Evolutionary conservation across 2,329 filamentous ascomycete species (phyloP), one percentile per base, ranked within the genome.

Genomic region (Fusarium udum): DNA sequence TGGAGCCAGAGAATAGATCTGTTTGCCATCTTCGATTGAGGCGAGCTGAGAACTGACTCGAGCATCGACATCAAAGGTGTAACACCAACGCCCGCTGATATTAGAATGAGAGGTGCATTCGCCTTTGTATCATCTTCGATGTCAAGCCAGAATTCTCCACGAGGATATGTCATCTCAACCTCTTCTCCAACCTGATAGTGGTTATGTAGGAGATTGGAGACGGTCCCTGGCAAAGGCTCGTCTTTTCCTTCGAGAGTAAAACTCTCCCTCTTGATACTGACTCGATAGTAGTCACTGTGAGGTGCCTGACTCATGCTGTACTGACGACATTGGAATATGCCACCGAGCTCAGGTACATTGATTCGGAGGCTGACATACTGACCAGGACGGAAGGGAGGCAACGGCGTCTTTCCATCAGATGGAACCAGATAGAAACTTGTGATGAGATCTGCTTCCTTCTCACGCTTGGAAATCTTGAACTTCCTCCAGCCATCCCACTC

Each of bases 261-360:
- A 4, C 39, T 52, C n/a, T 65, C 63, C 13, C 49, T 61, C 51
- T 93, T 93, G 59, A 93, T 87, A 59, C 87, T 91, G 80, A 93
- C 91, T 56, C 91, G 87, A 80, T 92, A 92, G 79, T 89, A 87
- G 45, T 87, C 84, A 15, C 85, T 81, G 8, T 83, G 83, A 5
- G 89, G 90, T 51, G 87, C 85, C 75, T 92, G 90, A 75, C 87
- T 91, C 65, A 93, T 85, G 40, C 90, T 92, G 82, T 93, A 93
- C 81, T 93, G 92, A 51, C 92, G 85, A 15, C 89, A 86, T 79
- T 93, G 92, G 72, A 84, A 82, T 76, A 89, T 86, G 16, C 52
- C 43, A 28, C 87, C 86, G 55, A 87, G 82, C 4, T 84, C 83
- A 0, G 89, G 88, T 2, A 92, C 86, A 49, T 86, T 83, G 12